Evolutionary conservation across 2,329 filamentous ascomycete species (phyloP).

Genomic region (Monosporascus ibericus): DNA sequence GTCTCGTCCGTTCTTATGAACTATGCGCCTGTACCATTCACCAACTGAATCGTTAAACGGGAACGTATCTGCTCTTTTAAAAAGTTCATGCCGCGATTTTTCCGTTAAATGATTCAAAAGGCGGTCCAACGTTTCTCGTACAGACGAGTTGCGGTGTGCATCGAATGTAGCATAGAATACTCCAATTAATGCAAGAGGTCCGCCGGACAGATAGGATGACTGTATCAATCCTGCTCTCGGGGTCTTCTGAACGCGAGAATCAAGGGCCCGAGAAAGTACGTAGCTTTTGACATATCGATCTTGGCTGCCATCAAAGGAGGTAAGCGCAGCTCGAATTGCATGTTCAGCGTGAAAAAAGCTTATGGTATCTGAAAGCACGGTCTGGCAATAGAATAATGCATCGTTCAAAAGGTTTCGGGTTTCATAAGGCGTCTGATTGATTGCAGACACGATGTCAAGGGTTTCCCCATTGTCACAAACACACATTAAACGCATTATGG

Average conservation of each 20-base stretch:
- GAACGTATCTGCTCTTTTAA: slow-evolving; percentile 1
- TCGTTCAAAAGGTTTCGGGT: not conserved
- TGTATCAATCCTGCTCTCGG: slow-evolving; percentile 1
- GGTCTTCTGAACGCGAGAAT: slow-evolving; percentile 1
- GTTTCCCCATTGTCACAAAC: not conserved
- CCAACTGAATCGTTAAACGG: slow-evolving; percentile 2
- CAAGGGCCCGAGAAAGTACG: slow-evolving; percentile 1
- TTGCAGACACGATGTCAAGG: not conserved
- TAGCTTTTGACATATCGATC: slow-evolving; percentile 2
- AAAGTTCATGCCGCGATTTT: slow-evolving; percentile 1
- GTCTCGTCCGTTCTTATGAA: not conserved
- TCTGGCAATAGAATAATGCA: not conserved
- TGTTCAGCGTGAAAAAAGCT: not conserved
- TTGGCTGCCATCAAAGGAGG: not conserved
- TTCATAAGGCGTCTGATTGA: not conserved
- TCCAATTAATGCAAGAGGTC: slow-evolving; percentile 2
- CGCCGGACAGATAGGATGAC: not conserved
- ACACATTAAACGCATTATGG: not conserved
- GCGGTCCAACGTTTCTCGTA: slow-evolving; percentile 4
- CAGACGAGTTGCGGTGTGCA: slow-evolving; percentile 3
- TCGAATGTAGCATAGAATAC: slow-evolving; percentile 7
- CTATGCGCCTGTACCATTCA: slow-evolving; percentile 1
- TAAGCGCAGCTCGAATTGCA: not conserved
- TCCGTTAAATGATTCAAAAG: not conserved
- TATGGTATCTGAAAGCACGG: not conserved